Conservation (phyloP, 257 asterid species). For the Petunia secreta region DNA sequence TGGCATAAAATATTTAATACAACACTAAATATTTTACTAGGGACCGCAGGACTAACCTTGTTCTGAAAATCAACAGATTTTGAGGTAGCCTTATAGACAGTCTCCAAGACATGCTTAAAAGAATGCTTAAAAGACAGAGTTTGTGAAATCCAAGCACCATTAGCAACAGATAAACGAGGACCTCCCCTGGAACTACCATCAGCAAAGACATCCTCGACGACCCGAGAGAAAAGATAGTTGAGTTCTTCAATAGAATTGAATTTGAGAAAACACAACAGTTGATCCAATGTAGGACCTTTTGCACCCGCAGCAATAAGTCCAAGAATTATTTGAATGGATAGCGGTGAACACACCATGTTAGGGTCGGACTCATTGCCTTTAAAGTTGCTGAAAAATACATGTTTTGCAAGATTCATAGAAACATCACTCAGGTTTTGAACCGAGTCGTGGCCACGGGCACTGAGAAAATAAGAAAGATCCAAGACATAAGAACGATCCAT, state of each 20-base stretch:
- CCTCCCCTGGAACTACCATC: conserved; percentile 53
- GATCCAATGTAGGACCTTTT: conserved; percentile 18
- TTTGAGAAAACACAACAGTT: conserved; percentile 29
- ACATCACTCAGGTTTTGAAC: conserved; percentile 42
- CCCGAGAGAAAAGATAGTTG: conserved; percentile 42
- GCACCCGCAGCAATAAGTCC: conserved; percentile 30
- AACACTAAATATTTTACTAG: neutral
- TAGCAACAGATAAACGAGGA: conserved; percentile 53
- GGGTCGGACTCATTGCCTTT: conserved; percentile 23
- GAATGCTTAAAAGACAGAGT: conserved; percentile 44
- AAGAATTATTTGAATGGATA: conserved; percentile 22
- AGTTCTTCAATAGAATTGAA: conserved; percentile 16
- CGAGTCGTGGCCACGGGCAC: no score
- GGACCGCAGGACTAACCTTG: conserved; percentile 40
- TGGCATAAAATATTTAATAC: no score
- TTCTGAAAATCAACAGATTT: conserved; percentile 49
- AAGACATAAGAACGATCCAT: no score
- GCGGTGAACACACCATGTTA: conserved; percentile 33
- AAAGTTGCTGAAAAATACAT: conserved; percentile 40
- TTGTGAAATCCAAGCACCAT: conserved; percentile 57
- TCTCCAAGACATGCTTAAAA: conserved; percentile 43
- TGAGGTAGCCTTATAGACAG: conserved; percentile 51
- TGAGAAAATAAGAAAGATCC: no score
- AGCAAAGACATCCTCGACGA: conserved; percentile 45
- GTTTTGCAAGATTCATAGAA: conserved; percentile 49